A percentile compares a stretch with the other conserved stretches of the same genome.
These are phyloP conservation scores for Ophiostoma perfectum DNA, from an alignment of 2,329 filamentous ascomycete species.

Conservation along the genomic window DNA sequence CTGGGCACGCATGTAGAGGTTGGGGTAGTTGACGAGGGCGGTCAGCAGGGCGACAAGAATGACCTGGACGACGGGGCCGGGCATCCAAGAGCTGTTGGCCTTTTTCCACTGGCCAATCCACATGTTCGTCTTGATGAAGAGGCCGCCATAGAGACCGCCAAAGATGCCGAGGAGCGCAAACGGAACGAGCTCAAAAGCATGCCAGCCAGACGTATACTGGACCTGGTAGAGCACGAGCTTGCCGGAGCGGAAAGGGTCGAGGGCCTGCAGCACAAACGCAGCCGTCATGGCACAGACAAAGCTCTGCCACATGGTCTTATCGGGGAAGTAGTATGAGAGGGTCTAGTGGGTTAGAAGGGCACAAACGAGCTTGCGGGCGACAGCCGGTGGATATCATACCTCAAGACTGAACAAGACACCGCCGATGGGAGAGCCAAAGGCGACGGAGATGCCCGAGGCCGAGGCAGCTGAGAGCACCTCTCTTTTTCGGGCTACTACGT, in stretches of 20 bases:
- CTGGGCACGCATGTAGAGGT: slow-evolving; percentile 93
- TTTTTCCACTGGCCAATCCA: slow-evolving; percentile 75
- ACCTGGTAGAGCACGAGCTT: slow-evolving; percentile 96
- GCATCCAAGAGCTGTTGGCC: slow-evolving; percentile 52
- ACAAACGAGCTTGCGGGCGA: background rate
- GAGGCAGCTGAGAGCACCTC: slow-evolving; percentile 90
- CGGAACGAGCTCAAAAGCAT: slow-evolving; percentile 86
- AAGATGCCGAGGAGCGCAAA: slow-evolving; percentile 82
- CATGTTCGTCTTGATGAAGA: slow-evolving; percentile 96
- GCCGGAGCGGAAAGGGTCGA: slow-evolving; percentile 91
- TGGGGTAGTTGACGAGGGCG: slow-evolving; percentile 87
- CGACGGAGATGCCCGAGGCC: slow-evolving; percentile 86
- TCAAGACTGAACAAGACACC: slow-evolving; percentile 95
- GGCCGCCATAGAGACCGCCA: slow-evolving; percentile 87
- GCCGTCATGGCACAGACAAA: slow-evolving; percentile 99
- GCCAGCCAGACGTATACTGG: slow-evolving; percentile 86
- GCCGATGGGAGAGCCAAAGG: slow-evolving; percentile 89
- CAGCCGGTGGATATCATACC: slow-evolving; percentile 36
- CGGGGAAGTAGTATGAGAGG: slow-evolving; percentile 94
- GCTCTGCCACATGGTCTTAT: slow-evolving; percentile 99
- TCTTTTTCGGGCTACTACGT: slow-evolving; percentile 58
- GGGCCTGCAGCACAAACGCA: slow-evolving; percentile 82
- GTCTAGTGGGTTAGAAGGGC: slow-evolving; percentile 46
- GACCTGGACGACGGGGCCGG: slow-evolving; percentile 74
- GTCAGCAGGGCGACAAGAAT: slow-evolving; percentile 72